Evolutionary conservation across 345 rosid genomes (phyloP), one percentile per base, ranked within the genome.

Genomic region (Populus nigra): DNA sequence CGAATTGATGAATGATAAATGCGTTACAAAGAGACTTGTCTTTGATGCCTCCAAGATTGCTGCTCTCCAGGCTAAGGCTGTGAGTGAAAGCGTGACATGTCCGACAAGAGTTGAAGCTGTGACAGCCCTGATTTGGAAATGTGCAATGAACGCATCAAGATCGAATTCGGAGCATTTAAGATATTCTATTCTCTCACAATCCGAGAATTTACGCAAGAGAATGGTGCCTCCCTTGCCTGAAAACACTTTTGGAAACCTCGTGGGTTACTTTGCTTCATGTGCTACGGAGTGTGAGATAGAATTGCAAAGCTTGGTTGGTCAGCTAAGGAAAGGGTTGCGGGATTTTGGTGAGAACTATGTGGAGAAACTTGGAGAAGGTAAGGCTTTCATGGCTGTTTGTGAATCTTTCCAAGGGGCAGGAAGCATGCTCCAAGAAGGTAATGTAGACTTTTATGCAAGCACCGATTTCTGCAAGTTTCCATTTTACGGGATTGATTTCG

Each of bases 401-500:
- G 80, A 80, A 45, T 16, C 67, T 5, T 61, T 55, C 13, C 75
- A 76, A 31, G 84, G 41, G 65, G 35, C 67, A 1, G 61, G 68
- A 2, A 20, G 17, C 11, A 43, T 77, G 23, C 63, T 68, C 7
- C 35, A 63, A 18, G 68, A 36, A 17, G 43, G 61, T 0, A 78
- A 77, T 2, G 38, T 43, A 8, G 85, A 86, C 33, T 49, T 65
- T 11, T 86, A 84, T 49, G 38, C 62, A 2, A 73, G 67, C 74
- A 70, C 68, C 3, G 82, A 79, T 66, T 68, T 70, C 80, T 81
- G 88, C 12, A 67, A 68, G 1, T 57, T 73, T 16, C 77, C 75
- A 0, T 82, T 84, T 13, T 78, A 87, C 23, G 84, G 75, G 0
- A 45, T 71, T 3, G 83, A 87, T 73, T 87, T 85, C 0, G 90